A percentile compares a stretch with the other conserved stretches of the same genome.
These are phyloP conservation scores for Corynespora cassiicola DNA, from an alignment of 2,329 filamentous ascomycete genomes.

Conservation along the genomic window DNA sequence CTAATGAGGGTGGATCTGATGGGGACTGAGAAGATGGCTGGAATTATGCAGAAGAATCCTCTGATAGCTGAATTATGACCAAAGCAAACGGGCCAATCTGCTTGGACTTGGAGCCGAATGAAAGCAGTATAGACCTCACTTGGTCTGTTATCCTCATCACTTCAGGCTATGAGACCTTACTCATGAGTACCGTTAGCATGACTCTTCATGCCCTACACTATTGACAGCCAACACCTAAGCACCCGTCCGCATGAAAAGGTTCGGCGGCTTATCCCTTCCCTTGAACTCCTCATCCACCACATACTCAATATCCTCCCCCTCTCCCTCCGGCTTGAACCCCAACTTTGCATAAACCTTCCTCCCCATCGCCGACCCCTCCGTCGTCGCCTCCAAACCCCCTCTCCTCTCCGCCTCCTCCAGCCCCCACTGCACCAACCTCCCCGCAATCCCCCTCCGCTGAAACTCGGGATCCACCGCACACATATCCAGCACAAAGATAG, in stretches of 20 bases:
- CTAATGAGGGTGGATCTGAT: too few relatives aligned
- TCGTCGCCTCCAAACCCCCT: constrained; percentile 43
- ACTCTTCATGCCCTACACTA: too few relatives aligned
- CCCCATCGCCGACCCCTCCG: constrained; percentile 45
- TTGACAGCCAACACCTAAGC: too few relatives aligned
- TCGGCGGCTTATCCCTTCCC: constrained; percentile 36
- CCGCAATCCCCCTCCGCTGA: constrained; percentile 53
- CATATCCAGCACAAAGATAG: constrained; percentile 55
- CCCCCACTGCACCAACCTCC: constrained; percentile 40
- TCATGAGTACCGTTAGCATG: too few relatives aligned
- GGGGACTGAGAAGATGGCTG: too few relatives aligned
- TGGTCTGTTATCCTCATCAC: too few relatives aligned
- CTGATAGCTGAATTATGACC: too few relatives aligned
- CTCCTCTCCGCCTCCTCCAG: constrained; percentile 42
- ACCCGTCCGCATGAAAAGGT: constrained; percentile 44
- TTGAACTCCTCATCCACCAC: constrained; percentile 43
- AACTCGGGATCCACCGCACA: constrained; percentile 59
- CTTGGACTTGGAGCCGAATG: too few relatives aligned
- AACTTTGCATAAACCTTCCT: constrained; percentile 37
- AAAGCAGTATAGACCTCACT: too few relatives aligned
- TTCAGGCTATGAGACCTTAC: too few relatives aligned
- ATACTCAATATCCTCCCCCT: constrained; percentile 32
- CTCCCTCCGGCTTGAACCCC: constrained; percentile 40
- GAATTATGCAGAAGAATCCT: too few relatives aligned
- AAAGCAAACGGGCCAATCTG: too few relatives aligned